Evolutionary conservation across 2,329 filamentous ascomycete genomes (phyloP), one percentile per base, ranked within the genome.

Genomic region (Aureobasidium sp.): DNA sequence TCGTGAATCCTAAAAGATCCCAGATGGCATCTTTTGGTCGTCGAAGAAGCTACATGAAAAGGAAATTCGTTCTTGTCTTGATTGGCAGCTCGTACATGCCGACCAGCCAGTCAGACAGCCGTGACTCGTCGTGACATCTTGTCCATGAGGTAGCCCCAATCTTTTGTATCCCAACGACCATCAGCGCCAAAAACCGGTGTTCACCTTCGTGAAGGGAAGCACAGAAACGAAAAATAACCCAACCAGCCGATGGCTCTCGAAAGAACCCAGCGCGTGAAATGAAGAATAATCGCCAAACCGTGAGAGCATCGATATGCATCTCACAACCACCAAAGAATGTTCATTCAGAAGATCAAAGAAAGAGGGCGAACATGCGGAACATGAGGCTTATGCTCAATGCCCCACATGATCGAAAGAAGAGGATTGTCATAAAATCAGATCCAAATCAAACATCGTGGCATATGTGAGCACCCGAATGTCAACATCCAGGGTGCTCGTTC

Each of bases 401-500:
- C 46, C 8, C 36, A 42, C 34, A 36, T 15, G 8, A 12, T 47
- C 57, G 57, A 60, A 60, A 50, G 57, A 60, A 60, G 34, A 60
- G 39, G 57, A 60, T 50, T 60, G 57, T 60, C 57, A 20, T 60
- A 60, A 60, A 37, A 60, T 60, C 57, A 60, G 57, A 60, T 50
- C 44, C 57, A 51, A 60, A 51, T 42, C 44, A 51, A 42, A 51
- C 44, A 51, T 60, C 57, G 41, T 60, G 5, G 34, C 57, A 17
- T 60, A 10, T 34, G 20, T 20, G 32, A 60, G 27, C 34, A 60
- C 46, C 57, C 57, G 57, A 60, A 60, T 60, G 57, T 60, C 57
- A 60, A 60, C 57, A 60, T 60, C 57, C 57, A 60, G 57, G 57
- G 46, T 60, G 3, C 46, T 39, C n/a, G 32, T 17, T 9, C 4